A percentile compares a stretch with the other conserved stretches of the same genome.
Conservation (phyloP, 768 basidiomycete genomes). For the Mycena haematopus region DNA sequence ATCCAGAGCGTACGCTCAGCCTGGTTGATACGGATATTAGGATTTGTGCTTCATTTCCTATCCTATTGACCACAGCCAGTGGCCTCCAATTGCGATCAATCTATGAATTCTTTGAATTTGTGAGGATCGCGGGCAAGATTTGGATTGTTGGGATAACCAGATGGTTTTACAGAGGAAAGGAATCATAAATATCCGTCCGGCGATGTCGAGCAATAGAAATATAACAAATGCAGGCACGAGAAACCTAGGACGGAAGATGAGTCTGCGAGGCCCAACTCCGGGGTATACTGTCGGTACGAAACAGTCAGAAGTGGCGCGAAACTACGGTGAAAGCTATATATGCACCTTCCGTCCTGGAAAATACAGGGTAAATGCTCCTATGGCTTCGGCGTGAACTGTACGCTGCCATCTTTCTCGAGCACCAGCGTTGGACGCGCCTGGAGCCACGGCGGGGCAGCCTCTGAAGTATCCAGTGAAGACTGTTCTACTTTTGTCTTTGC, state of each 20-base stretch:
- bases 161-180: not conserved
- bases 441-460: slow-evolving; percentile 13
- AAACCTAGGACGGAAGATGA: too few species aligned
- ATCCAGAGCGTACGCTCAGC: too few species aligned
- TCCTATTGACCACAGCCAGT: too few species aligned
- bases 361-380: not conserved
- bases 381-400: slow-evolving; percentile 9
- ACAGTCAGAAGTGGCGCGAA: not conserved
- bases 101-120: not conserved
- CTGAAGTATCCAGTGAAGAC: not conserved
- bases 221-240: not conserved
- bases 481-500: not conserved
- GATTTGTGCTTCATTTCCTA: too few species aligned
- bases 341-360: not conserved
- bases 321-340: not conserved
- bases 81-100: too few species aligned
- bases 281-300: too few species aligned
- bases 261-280: too few species aligned
- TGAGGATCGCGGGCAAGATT: not conserved
- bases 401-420: slow-evolving; percentile 21
- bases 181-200: not conserved
- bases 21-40: too few species aligned
- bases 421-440: slow-evolving; percentile 18
- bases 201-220: slow-evolving; percentile 1
- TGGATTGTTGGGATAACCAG: not conserved